Conservation (phyloP, 2,329 filamentous ascomycete species). For the Scedosporium boydii region DNA sequence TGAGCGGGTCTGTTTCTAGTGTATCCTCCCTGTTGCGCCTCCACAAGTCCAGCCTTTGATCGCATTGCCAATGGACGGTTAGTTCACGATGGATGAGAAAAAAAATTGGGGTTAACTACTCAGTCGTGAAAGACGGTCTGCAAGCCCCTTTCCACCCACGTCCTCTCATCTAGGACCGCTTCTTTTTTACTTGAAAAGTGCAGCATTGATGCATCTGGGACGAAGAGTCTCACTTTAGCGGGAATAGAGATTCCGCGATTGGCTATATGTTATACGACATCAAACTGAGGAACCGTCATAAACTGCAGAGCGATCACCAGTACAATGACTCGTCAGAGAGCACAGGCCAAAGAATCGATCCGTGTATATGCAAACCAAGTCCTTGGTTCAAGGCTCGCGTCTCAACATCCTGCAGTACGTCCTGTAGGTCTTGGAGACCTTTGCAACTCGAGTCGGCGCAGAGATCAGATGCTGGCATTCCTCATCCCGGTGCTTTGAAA, state of each 20-base stretch:
- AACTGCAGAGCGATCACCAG: neutral
- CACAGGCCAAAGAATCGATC: neutral
- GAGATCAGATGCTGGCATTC: neutral
- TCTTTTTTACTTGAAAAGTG: too few species aligned
- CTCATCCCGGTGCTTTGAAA: neutral
- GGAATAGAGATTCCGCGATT: too few species aligned
- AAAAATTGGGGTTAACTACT: neutral
- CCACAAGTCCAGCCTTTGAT: neutral
- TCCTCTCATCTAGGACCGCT: neutral
- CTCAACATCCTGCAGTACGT: neutral
- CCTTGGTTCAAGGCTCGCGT: neutral
- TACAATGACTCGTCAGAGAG: neutral
- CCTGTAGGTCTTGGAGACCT: neutral
- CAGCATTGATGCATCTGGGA: neutral
- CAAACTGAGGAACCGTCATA: too few species aligned
- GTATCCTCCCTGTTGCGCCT: neutral
- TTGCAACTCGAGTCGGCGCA: neutral
- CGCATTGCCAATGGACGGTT: neutral
- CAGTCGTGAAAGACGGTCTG: neutral
- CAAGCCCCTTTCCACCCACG: neutral
- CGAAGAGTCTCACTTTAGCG: too few species aligned
- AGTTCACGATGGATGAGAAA: neutral
- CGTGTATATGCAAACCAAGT: neutral
- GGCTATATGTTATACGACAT: too few species aligned
- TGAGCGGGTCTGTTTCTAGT: neutral